Evolutionary conservation across 495 filamentous ascomycete species (phyloP).

Genomic region (Penicillium longicatenatum): DNA sequence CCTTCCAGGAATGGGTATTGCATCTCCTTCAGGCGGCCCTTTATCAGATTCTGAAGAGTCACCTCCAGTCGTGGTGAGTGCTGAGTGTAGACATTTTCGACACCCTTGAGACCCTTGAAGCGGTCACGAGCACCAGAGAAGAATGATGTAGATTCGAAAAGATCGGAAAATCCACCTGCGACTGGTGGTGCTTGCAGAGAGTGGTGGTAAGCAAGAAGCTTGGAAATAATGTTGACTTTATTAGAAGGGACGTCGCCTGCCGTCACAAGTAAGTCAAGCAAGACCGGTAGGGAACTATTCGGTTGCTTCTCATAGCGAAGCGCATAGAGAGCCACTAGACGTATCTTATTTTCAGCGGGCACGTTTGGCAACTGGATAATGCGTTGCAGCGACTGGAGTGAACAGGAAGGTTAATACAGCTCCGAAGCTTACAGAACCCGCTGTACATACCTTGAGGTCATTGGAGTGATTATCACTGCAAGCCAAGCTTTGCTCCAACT

Average conservation of each 20-base stretch:
- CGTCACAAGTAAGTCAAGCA: conserved; percentile 82
- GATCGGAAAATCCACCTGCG: conserved; percentile 76
- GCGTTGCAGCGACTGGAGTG: conserved; percentile 73
- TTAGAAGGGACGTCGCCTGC: conserved; percentile 72
- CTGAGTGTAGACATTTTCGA: conserved; percentile 98
- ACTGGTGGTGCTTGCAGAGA: conserved; percentile 74
- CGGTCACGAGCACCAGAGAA: conserved; percentile 87
- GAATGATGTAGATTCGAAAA: conserved; percentile 89
- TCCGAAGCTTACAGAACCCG: not conserved
- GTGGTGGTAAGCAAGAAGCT: conserved; percentile 78
- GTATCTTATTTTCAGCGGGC: conserved; percentile 76
- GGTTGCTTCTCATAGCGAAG: conserved; percentile 88
- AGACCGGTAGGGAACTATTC: conserved; percentile 73
- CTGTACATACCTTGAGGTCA: conserved; percentile 72
- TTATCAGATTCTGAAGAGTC: conserved; percentile 89
- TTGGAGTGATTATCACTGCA: conserved; percentile 92
- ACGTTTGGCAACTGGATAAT: conserved; percentile 77
- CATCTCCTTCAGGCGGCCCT: conserved; percentile 79
- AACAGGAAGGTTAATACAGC: conserved; percentile 8
- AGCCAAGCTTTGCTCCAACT: conserved; percentile 93
- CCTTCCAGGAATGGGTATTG: conserved; percentile 93
- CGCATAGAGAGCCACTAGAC: conserved; percentile 87
- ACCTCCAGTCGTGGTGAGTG: conserved; percentile 87
- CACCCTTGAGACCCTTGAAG: conserved; percentile 93
- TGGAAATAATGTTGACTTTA: conserved; percentile 70